Evolutionary conservation across 2,329 filamentous ascomycete genomes (phyloP), one percentile per base, ranked within the genome.

Genomic region (Phyllosticta citribraziliensis): DNA sequence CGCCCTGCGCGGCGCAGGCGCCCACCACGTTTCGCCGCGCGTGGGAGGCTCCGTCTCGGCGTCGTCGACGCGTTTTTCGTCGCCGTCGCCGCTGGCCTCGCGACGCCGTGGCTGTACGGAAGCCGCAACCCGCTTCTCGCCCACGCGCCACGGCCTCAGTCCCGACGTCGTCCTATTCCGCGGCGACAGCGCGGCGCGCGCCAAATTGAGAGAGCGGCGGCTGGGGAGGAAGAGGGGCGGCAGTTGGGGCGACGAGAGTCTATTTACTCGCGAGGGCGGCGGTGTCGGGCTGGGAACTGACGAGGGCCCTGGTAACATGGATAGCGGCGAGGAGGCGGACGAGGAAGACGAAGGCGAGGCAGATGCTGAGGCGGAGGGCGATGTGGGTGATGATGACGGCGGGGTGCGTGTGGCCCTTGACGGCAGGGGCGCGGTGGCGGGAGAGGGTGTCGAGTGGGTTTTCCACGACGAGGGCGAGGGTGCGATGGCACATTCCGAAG

Each of bases 91-190:
- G 33, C 33, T 40, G 33, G 33, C 33, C 4, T 11, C 33, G 33
- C 33, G 11, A 11, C 9, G 11, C 2, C 33, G 33, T 17, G 11
- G 33, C 33, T 12, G 5, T 4, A 22, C 22, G 22, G 30, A 9
- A 1, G 9, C 30, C 8, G 9, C 30, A 5, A 40, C 33, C 10
- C 19, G 51, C 51, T 88, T 55, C 78, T 95, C 10, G 87, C 86
- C 1, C 85, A 84, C 56, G 83, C 84, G 67, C 89, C 89, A 66
- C 79, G 50, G 11, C 12, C 33, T 59, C 25, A 59, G 57, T 12
- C 57, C 57, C 20, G 57, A 59, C 47, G 57, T 59, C 30, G 53
- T 52, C 47, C 30, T 59, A 6, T 59, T 52, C 30, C 57, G 57
- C 4, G 57, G 57, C 14, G 57, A 59, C 17, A 55, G 51, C 17